Conservation (phyloP, 345 rosid species). For the Eucalyptus dawsonii region DNA sequence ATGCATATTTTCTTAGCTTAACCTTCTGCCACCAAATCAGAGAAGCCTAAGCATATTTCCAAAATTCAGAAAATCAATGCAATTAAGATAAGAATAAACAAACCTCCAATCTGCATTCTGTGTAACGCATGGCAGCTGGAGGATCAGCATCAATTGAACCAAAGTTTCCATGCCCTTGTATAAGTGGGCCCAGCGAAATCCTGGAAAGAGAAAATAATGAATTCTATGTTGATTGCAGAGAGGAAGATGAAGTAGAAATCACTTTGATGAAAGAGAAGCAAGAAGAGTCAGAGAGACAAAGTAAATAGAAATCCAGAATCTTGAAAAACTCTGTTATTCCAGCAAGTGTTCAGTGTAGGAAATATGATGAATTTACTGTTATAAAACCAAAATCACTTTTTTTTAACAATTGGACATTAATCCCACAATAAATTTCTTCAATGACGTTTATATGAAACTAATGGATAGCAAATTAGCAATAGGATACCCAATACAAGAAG, state of each 20-base stretch:
- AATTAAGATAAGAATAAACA: constrained; percentile 5
- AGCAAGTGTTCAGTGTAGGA: not conserved
- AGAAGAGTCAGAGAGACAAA: not conserved
- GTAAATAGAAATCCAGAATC: not conserved
- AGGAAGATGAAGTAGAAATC: not conserved
- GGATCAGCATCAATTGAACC: constrained; percentile 98
- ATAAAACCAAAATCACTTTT: not conserved
- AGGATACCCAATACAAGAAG: not conserved
- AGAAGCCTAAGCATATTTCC: not conserved
- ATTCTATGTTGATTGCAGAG: not conserved
- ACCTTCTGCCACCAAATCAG: not conserved
- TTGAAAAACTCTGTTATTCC: not conserved
- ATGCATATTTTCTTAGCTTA: not conserved
- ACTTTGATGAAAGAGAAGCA: not conserved
- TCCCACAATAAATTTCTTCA: not conserved
- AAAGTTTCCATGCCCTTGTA: constrained; percentile 94
- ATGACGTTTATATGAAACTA: not conserved
- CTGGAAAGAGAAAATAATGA: constrained; percentile 17
- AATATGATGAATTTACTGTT: not conserved
- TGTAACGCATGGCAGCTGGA: constrained; percentile 98
- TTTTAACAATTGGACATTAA: not conserved
- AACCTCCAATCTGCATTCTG: constrained; percentile 92
- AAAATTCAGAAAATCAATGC: not conserved
- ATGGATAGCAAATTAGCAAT: not conserved
- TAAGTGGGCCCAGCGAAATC: constrained; percentile 82